These are phyloP conservation scores for Ceratocystis huliohia DNA, from an alignment of 2,329 filamentous ascomycete species.

Conservation along the genomic window DNA sequence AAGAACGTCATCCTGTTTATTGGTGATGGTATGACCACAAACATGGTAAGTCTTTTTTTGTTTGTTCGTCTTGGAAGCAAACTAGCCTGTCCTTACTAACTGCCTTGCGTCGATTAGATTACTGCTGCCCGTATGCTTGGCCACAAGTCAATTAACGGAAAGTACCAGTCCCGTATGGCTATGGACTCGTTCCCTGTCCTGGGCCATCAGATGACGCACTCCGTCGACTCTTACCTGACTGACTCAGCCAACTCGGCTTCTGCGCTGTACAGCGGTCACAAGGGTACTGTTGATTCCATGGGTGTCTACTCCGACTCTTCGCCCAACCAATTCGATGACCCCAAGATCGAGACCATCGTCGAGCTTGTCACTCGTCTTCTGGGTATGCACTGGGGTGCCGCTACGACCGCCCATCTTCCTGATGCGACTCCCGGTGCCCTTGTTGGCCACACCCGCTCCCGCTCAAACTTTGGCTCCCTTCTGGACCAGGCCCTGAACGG, in stretches of 20 bases:
- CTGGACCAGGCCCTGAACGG: constrained; percentile 67
- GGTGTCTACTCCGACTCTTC: constrained; percentile 70
- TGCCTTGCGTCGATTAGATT: constrained; percentile 32
- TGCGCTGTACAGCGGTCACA: constrained; percentile 71
- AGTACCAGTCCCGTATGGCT: constrained; percentile 62
- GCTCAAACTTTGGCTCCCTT: constrained; percentile 55
- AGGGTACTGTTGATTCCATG: constrained; percentile 70
- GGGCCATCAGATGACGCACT: constrained; percentile 82
- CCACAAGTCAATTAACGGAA: constrained; percentile 73
- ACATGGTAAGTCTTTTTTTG: constrained; percentile 39
- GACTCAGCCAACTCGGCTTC: constrained; percentile 78
- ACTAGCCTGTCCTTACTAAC: background rate
- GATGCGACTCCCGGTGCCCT: constrained; percentile 73
- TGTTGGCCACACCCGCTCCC: constrained; percentile 58
- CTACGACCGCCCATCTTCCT: constrained; percentile 68
- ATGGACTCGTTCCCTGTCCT: constrained; percentile 77
- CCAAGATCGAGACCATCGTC: constrained; percentile 73
- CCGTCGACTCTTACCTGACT: constrained; percentile 72
- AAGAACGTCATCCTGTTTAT: constrained; percentile 84
- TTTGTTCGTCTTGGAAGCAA: no score
- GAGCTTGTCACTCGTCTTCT: constrained; percentile 62
- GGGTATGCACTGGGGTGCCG: constrained; percentile 49
- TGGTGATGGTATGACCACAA: constrained; percentile 59
- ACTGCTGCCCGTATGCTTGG: constrained; percentile 68
- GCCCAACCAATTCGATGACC: constrained; percentile 61